These are phyloP conservation scores for Kwoniella pini DNA, from an alignment of 768 basidiomycete genomes.

Conservation along the genomic window DNA sequence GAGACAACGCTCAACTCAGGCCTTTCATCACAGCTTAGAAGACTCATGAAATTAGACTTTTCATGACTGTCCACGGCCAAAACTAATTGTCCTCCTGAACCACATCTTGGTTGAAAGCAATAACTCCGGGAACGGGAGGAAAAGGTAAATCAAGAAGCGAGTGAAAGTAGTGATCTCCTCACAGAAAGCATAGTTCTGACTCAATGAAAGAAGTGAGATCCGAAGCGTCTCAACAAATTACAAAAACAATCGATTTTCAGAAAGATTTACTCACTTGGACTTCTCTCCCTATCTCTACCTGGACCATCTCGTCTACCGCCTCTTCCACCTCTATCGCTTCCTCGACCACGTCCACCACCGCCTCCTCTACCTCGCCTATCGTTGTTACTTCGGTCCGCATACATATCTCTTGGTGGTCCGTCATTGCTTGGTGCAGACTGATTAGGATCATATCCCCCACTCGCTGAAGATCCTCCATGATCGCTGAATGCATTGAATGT, in stretches of 20 bases:
- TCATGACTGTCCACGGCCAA: too few species aligned
- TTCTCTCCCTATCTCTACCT: constrained; percentile 59
- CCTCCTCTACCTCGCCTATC: constrained; percentile 8
- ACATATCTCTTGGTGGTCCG: constrained; percentile 1
- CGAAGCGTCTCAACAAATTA: too few species aligned
- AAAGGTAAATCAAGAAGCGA: too few species aligned
- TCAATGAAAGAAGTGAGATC: too few species aligned
- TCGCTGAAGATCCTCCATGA: background rate
- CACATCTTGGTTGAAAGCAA: too few species aligned
- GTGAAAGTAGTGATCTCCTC: too few species aligned
- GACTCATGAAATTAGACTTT: too few species aligned
- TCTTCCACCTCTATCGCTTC: constrained; percentile 2
- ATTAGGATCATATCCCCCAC: background rate
- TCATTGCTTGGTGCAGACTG: background rate
- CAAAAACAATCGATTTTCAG: too few species aligned
- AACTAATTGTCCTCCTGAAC: too few species aligned
- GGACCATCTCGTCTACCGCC: constrained; percentile 58
- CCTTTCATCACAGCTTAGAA: background rate
- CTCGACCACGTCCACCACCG: background rate
- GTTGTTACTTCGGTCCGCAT: constrained; percentile 1
- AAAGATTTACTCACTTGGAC: constrained; percentile 58
- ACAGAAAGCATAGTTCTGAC: too few species aligned
- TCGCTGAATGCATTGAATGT: constrained; percentile 3
- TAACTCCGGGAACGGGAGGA: too few species aligned
- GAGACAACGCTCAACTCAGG: constrained; percentile 9